These are phyloP conservation scores for Gossypium lobatum DNA, from an alignment of 441 rosid species.

Conservation along the genomic window DNA sequence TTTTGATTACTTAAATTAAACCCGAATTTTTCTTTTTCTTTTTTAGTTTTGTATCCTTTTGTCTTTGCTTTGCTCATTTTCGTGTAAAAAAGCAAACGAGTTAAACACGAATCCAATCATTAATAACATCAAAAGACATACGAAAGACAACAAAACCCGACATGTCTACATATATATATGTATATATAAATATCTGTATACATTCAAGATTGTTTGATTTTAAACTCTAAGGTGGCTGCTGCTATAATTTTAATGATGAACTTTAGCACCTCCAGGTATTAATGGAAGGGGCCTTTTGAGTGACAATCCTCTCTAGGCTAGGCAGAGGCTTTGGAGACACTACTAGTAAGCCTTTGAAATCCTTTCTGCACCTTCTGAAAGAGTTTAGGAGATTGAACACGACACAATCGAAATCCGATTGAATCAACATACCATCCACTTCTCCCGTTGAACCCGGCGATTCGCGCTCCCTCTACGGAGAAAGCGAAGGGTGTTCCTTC, in stretches of 20 bases:
- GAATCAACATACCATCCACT: slow-evolving; percentile 72
- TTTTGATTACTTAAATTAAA: too few species aligned
- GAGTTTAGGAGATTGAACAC: slow-evolving; percentile 37
- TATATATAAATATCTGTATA: not conserved
- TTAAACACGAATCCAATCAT: not conserved
- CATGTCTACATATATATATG: not conserved
- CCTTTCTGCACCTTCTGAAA: slow-evolving; percentile 41
- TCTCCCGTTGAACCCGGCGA: slow-evolving; percentile 66
- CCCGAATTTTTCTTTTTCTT: not conserved
- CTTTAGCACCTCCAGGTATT: not conserved
- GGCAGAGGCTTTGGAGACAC: slow-evolving; percentile 9
- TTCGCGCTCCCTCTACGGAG: slow-evolving; percentile 42
- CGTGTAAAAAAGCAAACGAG: not conserved
- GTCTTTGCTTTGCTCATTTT: not conserved
- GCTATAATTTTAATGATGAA: not conserved
- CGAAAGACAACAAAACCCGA: not conserved
- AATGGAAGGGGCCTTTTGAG: not conserved
- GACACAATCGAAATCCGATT: slow-evolving; percentile 51
- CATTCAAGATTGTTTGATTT: not conserved
- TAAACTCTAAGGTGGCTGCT: not conserved
- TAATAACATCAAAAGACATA: not conserved
- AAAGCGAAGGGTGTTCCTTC: slow-evolving; percentile 65
- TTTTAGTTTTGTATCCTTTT: not conserved
- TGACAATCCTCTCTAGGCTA: not conserved
- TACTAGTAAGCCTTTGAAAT: slow-evolving; percentile 42